These are phyloP conservation scores for Botrytis fabae DNA, from an alignment of 2,329 filamentous ascomycete genomes.

Conservation along the genomic window DNA sequence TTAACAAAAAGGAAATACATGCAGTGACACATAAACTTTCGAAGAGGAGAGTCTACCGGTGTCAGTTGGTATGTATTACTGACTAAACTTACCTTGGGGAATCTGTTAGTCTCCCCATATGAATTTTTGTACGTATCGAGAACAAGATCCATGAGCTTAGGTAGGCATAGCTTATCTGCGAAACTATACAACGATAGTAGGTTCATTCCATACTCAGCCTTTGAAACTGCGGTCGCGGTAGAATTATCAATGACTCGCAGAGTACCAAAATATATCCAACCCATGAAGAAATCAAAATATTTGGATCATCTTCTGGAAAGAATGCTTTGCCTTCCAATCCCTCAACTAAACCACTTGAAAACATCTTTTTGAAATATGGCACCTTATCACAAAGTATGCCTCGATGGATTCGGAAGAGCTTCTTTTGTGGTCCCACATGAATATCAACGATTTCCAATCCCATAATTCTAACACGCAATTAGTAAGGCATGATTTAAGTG, in stretches of 20 bases:
- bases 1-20: not conserved
- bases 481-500: too few species aligned
- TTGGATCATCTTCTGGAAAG: constrained; percentile 27
- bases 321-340: not conserved
- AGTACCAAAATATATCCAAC: constrained; percentile 24
- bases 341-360: constrained; percentile 23
- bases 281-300: constrained; percentile 23
- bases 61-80: not conserved
- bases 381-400: constrained; percentile 26
- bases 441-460: constrained; percentile 24
- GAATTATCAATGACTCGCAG: not conserved
- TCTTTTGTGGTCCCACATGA: constrained; percentile 12
- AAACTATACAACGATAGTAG: not conserved
- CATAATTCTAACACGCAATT: not conserved
- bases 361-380: constrained; percentile 30
- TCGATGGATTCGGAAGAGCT: constrained; percentile 23
- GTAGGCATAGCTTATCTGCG: constrained; percentile 8
- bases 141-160: constrained; percentile 3
- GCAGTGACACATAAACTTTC: not conserved
- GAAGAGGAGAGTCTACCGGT: not conserved
- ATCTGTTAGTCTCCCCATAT: accelerated
- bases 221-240: not conserved
- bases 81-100: accelerated
- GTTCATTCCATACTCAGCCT: not conserved
- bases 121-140: not conserved